These are phyloP conservation scores for Glycine soja DNA, from an alignment of 306 rosid species.

Conservation along the genomic window DNA sequence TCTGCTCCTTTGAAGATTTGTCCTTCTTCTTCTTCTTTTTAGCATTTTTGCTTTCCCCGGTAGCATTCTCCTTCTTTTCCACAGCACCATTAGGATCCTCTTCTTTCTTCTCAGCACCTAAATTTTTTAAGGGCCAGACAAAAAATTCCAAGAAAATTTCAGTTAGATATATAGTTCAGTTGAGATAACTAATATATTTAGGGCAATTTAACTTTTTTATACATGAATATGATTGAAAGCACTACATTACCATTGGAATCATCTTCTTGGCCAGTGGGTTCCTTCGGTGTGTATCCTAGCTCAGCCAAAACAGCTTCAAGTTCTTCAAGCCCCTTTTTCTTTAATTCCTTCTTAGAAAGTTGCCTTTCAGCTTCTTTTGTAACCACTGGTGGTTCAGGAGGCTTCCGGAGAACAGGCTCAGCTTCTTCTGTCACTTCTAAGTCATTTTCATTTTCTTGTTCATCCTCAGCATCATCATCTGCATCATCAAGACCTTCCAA, in stretches of 20 bases:
- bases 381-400: constrained; percentile 52
- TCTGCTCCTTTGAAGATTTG: constrained; percentile 66
- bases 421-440: constrained; percentile 50
- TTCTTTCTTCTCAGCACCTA: constrained; percentile 55
- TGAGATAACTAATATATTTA: background rate
- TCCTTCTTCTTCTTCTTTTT: constrained; percentile 88
- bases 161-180: background rate
- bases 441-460: constrained; percentile 54
- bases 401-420: constrained; percentile 51
- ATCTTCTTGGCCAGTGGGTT: constrained; percentile 51
- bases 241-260: constrained; percentile 61
- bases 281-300: constrained; percentile 59
- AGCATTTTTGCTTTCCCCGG: constrained; percentile 67
- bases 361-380: constrained; percentile 79
- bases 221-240: background rate
- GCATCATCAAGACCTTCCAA: constrained; percentile 62
- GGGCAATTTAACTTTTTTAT: constrained; percentile 1
- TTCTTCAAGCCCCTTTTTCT: constrained; percentile 83
- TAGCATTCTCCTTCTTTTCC: constrained; percentile 62
- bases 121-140: background rate
- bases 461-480: constrained; percentile 68
- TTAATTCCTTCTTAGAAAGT: constrained; percentile 82
- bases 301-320: constrained; percentile 88
- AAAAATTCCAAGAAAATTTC: background rate
- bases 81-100: constrained; percentile 49